A percentile compares a stretch with the other conserved stretches of the same genome.
Evolutionary conservation across 352 stramenopile genomes (phyloP).

Genomic region (Pythium myriotylum): DNA sequence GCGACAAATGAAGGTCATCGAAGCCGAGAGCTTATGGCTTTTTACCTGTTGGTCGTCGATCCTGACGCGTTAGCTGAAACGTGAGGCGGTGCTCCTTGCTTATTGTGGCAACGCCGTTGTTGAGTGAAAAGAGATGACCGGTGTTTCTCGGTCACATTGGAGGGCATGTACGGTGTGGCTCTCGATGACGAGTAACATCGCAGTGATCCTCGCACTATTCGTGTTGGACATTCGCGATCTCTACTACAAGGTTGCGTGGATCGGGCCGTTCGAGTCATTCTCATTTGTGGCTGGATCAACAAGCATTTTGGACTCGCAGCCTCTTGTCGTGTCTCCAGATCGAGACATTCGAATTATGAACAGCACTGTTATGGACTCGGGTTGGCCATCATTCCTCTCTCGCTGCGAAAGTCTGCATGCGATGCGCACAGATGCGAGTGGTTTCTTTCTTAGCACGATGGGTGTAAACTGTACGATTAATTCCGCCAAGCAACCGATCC

Average conservation of each 20-base stretch:
- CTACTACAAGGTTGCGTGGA: constrained; percentile 31
- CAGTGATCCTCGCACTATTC: constrained; percentile 24
- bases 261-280: constrained; percentile 24
- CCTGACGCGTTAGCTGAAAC: no score
- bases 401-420: constrained; percentile 21
- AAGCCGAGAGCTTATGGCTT: not conserved
- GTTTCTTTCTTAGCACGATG: constrained; percentile 23
- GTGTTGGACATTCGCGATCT: constrained; percentile 26
- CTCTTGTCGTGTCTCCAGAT: not conserved
- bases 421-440: constrained; percentile 8
- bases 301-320: constrained; percentile 6
- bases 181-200: constrained; percentile 22
- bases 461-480: constrained; percentile 16
- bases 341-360: constrained; percentile 1
- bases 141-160: constrained; percentile 8
- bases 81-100: no score
- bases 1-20: no score
- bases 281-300: constrained; percentile 18
- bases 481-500: not conserved
- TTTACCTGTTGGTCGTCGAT: not conserved
- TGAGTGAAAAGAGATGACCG: not conserved
- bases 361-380: constrained; percentile 15
- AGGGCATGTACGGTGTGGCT: constrained; percentile 24
- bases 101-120: no score
- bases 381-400: constrained; percentile 24